Percentiles rank a stretch among this genome's conserved stretches.
Evolutionary conservation across 179 eudicot genomes (phyloP).

Genomic region (Silene coronaria): DNA sequence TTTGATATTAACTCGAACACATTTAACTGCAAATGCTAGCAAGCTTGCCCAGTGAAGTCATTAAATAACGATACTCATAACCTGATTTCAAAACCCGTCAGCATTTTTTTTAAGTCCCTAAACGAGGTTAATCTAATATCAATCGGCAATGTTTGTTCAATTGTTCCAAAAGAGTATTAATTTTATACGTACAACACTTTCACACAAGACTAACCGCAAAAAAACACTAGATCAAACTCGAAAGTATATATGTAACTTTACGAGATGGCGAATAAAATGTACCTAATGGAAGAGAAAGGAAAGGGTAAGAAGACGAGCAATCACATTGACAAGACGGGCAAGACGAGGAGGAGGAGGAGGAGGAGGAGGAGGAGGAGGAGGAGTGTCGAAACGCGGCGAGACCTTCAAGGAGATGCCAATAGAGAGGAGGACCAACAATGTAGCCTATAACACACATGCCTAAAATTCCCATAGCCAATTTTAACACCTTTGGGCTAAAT

Average conservation of each 20-base stretch:
- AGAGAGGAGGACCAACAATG: constrained; percentile 46
- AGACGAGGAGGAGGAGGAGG: constrained; percentile 23
- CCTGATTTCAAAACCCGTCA: not conserved
- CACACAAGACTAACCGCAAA: not conserved
- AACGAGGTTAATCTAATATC: not conserved
- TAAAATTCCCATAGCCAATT: constrained; percentile 41
- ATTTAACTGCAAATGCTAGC: too few relatives aligned
- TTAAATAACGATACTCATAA: too few relatives aligned
- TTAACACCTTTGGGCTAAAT: constrained; percentile 29
- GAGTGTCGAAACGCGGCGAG: constrained; percentile 21
- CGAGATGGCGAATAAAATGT: not conserved
- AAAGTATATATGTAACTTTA: not conserved
- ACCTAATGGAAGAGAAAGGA: constrained; percentile 45
- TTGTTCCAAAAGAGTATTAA: too few relatives aligned
- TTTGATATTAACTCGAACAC: too few relatives aligned
- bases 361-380: constrained; percentile 23
- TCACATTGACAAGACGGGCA: constrained; percentile 43
- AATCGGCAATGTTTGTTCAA: too few relatives aligned
- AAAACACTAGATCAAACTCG: not conserved
- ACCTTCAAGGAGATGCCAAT: constrained; percentile 37
- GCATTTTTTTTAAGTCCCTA: not conserved
- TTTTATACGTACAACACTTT: not conserved
- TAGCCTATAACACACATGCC: constrained; percentile 44
- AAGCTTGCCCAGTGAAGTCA: too few relatives aligned
- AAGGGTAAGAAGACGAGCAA: constrained; percentile 43